A percentile compares a stretch with the other conserved stretches of the same genome.
These are phyloP conservation scores for Stylosanthes scabra DNA, from an alignment of 331 rosid species.

Conservation along the genomic window DNA sequence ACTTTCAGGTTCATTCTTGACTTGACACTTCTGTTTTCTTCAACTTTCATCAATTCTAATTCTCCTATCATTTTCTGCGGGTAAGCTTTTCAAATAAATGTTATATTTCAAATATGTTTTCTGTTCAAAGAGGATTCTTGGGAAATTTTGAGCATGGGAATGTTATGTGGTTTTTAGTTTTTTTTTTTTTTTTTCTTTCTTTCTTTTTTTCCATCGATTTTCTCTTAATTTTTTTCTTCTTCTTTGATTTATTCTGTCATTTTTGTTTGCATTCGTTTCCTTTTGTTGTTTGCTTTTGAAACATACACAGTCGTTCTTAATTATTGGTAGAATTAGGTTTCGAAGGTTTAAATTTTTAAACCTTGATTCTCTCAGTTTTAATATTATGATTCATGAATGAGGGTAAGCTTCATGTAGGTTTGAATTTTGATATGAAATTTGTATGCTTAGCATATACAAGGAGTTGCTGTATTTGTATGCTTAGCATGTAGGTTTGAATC, in stretches of 20 bases:
- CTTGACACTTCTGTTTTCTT: conserved; percentile 30
- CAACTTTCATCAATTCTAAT: conserved; percentile 35
- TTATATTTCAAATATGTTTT: conserved; percentile 17
- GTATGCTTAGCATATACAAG: not conserved
- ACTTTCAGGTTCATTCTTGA: not conserved
- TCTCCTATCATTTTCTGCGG: conserved; percentile 7
- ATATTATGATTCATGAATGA: not conserved
- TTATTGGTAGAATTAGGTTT: conserved; percentile 8
- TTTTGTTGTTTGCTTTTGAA: not conserved
- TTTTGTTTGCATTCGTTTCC: not conserved
- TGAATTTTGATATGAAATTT: not conserved
- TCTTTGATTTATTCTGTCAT: not conserved
- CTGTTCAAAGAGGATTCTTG: conserved; percentile 14
- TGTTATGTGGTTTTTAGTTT: conserved; percentile 14
- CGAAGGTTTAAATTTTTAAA: conserved; percentile 8
- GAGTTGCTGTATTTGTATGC: not conserved
- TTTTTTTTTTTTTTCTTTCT: conserved; percentile 21
- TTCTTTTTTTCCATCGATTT: conserved; percentile 23
- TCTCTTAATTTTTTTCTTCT: not conserved
- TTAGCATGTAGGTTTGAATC: too few species aligned
- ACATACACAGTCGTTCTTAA: not conserved
- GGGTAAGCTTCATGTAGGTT: not conserved
- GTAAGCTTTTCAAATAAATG: conserved; percentile 41
- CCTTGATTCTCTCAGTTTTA: not conserved
- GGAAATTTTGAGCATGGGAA: not conserved